Conservation (phyloP, 1,284 basidiomycete genomes). For the Tilletia horrida region DNA sequence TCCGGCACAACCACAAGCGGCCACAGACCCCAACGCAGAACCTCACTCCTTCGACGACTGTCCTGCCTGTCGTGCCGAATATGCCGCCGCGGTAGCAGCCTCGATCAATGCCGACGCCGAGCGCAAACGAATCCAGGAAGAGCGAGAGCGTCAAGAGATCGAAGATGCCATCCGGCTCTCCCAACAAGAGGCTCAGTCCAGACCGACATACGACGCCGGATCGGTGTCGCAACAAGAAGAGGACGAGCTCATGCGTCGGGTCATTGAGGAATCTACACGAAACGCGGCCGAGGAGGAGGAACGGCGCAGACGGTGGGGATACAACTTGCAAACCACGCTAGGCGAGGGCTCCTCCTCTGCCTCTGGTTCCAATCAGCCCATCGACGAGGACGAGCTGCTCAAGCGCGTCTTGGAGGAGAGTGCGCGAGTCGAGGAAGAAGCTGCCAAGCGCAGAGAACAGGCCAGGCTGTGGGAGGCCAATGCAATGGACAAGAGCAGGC, state of each 20-base stretch:
- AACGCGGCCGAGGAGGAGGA: constrained; percentile 13
- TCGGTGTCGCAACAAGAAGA: background rate
- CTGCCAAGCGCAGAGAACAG: background rate
- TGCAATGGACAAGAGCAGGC: background rate
- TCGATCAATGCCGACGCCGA: constrained; percentile 9
- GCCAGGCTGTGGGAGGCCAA: background rate
- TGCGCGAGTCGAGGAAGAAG: background rate
- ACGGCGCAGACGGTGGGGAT: background rate
- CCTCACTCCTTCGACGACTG: constrained; percentile 14
- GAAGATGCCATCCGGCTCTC: constrained; percentile 11
- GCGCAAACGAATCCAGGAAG: background rate
- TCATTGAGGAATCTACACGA: background rate
- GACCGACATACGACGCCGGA: background rate
- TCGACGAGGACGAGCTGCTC: background rate
- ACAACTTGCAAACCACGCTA: background rate
- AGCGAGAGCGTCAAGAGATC: constrained; percentile 3
- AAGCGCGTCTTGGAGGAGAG: constrained; percentile 9
- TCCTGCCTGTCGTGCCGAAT: constrained; percentile 9
- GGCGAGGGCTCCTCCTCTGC: background rate
- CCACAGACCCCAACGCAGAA: background rate
- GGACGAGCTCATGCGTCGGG: background rate
- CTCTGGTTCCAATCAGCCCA: background rate
- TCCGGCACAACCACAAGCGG: background rate
- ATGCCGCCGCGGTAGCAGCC: background rate
- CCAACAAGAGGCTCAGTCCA: background rate